phyloP scores from a whole-genome alignment of 305 asterid species.

The Solanum hybrid region DNA sequence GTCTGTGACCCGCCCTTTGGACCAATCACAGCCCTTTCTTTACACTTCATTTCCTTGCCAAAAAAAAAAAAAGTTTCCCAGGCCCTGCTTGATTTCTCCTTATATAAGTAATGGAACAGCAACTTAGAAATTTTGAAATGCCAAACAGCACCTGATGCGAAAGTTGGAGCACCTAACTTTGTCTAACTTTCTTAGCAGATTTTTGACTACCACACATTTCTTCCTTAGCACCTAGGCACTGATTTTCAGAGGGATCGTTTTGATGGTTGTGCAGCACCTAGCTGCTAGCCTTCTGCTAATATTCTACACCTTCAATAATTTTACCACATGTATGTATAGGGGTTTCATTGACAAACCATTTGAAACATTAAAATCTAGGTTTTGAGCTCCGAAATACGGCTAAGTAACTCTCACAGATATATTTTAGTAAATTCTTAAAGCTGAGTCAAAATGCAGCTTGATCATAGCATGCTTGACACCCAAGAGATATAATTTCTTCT shows the following conservation, averaged over 20 bases:
- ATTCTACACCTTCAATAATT: neutral
- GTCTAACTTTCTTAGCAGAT: neutral
- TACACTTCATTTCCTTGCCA: neutral
- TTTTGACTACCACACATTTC: neutral
- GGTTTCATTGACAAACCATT: neutral
- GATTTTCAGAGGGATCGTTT: neutral
- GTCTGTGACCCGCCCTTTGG: too few relatives aligned
- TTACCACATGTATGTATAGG: neutral
- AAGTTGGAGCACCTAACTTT: neutral
- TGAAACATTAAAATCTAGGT: neutral
- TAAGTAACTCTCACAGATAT: neutral
- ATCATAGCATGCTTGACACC: neutral
- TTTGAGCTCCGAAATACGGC: neutral
- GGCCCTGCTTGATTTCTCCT: neutral
- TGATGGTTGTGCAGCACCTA: neutral
- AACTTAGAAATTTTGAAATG: neutral
- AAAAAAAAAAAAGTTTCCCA: neutral
- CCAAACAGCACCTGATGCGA: neutral
- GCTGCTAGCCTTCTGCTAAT: neutral
- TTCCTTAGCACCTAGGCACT: neutral
- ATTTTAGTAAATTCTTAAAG: neutral
- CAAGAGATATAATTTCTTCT: neutral
- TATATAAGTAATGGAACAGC: neutral
- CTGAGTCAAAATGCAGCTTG: neutral
- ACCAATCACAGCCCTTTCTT: neutral